A percentile compares a stretch with the other conserved stretches of the same genome.
phyloP scores from a whole-genome alignment of 306 rosid genomes.

The Ormosia semicastrata region DNA sequence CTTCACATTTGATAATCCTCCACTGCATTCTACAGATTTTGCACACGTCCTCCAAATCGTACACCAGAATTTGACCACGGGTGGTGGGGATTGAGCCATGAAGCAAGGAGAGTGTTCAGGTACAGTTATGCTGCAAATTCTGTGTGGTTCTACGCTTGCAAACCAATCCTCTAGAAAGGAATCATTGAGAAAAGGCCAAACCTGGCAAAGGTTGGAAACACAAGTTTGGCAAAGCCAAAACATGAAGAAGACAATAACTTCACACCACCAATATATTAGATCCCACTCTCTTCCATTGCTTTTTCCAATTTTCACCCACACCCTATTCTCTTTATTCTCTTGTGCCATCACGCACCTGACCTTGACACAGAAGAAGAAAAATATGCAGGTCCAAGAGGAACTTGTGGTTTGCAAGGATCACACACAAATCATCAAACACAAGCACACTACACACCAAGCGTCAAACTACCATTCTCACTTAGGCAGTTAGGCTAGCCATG shows the following conservation, averaged over 20 bases:
- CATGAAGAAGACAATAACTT: slow-evolving; percentile 29
- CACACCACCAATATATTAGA: slow-evolving; percentile 33
- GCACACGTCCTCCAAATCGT: not conserved
- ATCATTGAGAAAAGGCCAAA: slow-evolving; percentile 80
- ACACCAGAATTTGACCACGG: not conserved
- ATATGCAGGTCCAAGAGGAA: slow-evolving; percentile 40
- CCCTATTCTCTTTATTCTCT: not conserved
- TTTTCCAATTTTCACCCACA: not conserved
- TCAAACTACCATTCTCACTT: slow-evolving; percentile 44
- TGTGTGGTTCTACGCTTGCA: slow-evolving; percentile 91
- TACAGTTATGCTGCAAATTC: slow-evolving; percentile 26
- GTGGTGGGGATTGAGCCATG: not conserved
- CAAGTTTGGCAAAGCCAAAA: slow-evolving; percentile 45
- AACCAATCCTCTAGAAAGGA: slow-evolving; percentile 80
- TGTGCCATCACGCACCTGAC: not conserved
- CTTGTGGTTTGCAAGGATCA: slow-evolving; percentile 25
- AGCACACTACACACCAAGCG: slow-evolving; percentile 75
- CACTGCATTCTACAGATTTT: not conserved
- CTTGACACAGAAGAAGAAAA: not conserved
- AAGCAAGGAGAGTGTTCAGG: not conserved
- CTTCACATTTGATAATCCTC: not conserved
- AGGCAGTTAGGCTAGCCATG: slow-evolving; percentile 17
- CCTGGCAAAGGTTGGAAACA: slow-evolving; percentile 56
- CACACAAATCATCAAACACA: slow-evolving; percentile 53
- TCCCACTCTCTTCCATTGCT: slow-evolving; percentile 21